Evolutionary conservation across 345 rosid genomes (phyloP).

Genomic region (Gossypioides kirkii): DNA sequence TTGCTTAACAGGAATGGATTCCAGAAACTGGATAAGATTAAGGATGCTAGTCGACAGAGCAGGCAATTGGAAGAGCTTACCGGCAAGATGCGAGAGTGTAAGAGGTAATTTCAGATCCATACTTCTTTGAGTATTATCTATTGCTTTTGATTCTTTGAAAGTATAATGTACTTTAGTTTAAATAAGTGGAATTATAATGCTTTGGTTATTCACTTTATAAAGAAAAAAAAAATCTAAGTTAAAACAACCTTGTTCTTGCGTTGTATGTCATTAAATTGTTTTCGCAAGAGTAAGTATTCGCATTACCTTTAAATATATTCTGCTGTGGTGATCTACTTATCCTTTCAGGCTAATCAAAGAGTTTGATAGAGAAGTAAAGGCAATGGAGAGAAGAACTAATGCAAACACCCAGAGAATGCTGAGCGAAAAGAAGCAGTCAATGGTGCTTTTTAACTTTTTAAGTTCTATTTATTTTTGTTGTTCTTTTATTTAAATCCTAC

Average conservation of each 20-base stretch:
- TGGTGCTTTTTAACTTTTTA: slow-evolving; percentile 37
- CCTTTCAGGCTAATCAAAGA: slow-evolving; percentile 85
- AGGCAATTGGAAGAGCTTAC: slow-evolving; percentile 97
- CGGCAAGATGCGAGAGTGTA: slow-evolving; percentile 90
- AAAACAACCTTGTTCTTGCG: not conserved
- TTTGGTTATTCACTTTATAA: not conserved
- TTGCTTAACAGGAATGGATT: slow-evolving; percentile 66
- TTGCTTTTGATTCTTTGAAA: not conserved
- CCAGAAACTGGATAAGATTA: slow-evolving; percentile 92
- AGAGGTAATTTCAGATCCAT: slow-evolving; percentile 42
- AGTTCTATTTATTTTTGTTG: not conserved
- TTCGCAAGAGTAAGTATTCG: not conserved
- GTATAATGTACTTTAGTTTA: not conserved
- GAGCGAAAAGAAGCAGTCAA: slow-evolving; percentile 78
- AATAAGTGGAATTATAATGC: not conserved
- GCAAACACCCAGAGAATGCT: slow-evolving; percentile 57
- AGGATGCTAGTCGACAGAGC: slow-evolving; percentile 83
- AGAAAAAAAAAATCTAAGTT: not conserved
- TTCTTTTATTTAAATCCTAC: not conserved
- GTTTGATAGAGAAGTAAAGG: slow-evolving; percentile 77
- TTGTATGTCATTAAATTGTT: not conserved
- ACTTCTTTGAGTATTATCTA: not conserved
- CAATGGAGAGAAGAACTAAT: slow-evolving; percentile 59
- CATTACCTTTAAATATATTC: not conserved
- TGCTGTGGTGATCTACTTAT: not conserved